Evolutionary conservation across 305 asterid species (phyloP), one percentile per base, ranked within the genome.

Genomic region (Fraxinus greggii): DNA sequence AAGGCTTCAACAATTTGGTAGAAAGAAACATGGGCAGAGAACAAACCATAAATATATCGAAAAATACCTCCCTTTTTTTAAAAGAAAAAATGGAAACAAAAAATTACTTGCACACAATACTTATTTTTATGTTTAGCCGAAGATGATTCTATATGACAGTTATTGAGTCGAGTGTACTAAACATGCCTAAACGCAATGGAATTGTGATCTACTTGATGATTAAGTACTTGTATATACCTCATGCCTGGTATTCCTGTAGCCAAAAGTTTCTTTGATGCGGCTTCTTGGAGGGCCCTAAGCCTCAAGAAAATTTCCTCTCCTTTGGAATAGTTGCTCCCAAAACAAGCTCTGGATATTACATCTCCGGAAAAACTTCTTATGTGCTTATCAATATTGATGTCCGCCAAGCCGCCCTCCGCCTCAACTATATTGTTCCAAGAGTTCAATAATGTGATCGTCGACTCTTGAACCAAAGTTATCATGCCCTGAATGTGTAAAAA

Each of bases 271-370:
- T 70, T 88, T 48, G 89, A 82, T 15, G 84, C 77, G 28, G 40
- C 59, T 73, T 88, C 81, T 42, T 86, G 89, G 29, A 88, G 88
- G 72, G 82, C 86, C 79, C 86, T 84, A 4, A 86, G 87, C 63
- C 74, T 88, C n/a, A 48, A 73, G 85, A 88, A 88, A 17, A 88
- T 86, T 10, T 84, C 86, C 84, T 88, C 84, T 31, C 90, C 90
- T 59, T 72, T 80, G 5, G 85, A 69, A 72, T 79, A 88, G 78
- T 78, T 88, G 72, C 90, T 88, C 0, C 90, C 90, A 80, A 88
- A 88, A 82, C 90, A 88, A 61, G 90, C 89, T 82, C 85, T 84
- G n/a, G 90, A 88, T 81, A 88, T 88, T 2, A 88, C 90, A 76
- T 88, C 89, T 45, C 90, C 90, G 2, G 90, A 88, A 77, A 88